A percentile compares a stretch with the other conserved stretches of the same genome.
Conservation (phyloP, 2,329 filamentous ascomycete species). For the Trichophyton rubrum region DNA sequence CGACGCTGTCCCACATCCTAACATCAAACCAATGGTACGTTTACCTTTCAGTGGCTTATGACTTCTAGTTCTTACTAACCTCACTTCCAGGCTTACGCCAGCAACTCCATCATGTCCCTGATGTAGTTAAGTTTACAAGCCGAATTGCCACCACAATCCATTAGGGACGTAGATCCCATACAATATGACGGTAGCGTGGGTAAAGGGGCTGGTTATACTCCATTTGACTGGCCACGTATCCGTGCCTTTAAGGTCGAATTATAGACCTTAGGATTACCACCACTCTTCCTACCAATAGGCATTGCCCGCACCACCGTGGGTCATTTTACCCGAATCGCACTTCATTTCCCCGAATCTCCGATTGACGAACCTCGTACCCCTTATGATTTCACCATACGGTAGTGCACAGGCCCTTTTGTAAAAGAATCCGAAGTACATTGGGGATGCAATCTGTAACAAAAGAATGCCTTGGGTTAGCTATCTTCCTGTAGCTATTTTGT, state of each 20-base stretch:
- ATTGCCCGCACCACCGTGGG: not conserved
- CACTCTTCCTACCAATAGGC: not conserved
- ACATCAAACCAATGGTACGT: constrained; percentile 77
- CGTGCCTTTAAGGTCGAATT: not conserved
- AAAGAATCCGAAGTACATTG: not conserved
- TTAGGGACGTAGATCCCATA: not conserved
- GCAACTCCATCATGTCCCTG: constrained; percentile 28
- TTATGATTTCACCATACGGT: not conserved
- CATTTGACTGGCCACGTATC: not conserved
- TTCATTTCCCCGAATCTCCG: not conserved
- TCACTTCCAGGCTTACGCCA: constrained; percentile 34
- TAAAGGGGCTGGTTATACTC: not conserved
- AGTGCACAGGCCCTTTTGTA: not conserved
- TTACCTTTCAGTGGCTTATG: not conserved
- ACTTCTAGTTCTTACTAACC: not conserved
- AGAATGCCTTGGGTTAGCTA: not conserved
- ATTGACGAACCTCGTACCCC: not conserved
- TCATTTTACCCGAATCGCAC: not conserved
- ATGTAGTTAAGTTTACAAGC: constrained; percentile 13
- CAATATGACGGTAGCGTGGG: not conserved
- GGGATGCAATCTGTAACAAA: not conserved
- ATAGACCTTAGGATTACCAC: not conserved
- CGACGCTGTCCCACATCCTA: constrained; percentile 88
- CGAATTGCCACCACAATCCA: not conserved
- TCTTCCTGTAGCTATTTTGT: not conserved